These are phyloP conservation scores for Flaveria trinervia DNA, from an alignment of 129 eudicot genomes.

Conservation along the genomic window DNA sequence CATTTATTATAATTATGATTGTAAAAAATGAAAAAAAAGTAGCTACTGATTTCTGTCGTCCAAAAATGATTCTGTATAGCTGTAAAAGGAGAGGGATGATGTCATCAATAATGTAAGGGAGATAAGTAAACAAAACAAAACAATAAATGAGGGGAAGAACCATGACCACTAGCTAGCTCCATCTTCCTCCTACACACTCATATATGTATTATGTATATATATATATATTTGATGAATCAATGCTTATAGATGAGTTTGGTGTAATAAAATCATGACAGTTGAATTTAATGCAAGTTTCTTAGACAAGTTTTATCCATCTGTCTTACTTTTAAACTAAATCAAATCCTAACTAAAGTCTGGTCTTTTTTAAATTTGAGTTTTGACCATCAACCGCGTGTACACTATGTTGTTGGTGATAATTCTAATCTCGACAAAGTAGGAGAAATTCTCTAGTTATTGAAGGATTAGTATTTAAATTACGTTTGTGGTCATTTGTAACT, in stretches of 20 bases:
- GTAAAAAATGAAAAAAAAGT: neutral
- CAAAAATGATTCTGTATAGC: conserved; percentile 24
- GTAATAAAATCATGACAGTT: conserved; percentile 16
- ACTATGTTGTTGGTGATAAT: too few species aligned
- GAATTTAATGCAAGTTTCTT: conserved; percentile 13
- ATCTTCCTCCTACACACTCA: conserved; percentile 37
- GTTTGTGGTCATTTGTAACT: too few species aligned
- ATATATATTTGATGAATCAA: conserved; percentile 17
- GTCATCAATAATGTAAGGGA: conserved; percentile 33
- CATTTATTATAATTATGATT: neutral
- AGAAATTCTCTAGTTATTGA: too few species aligned
- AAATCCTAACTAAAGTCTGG: too few species aligned
- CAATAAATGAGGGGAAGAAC: conserved; percentile 36
- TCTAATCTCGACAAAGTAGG: too few species aligned
- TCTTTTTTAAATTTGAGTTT: too few species aligned
- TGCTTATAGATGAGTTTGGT: conserved; percentile 35
- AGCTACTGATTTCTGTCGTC: neutral
- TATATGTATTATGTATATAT: neutral
- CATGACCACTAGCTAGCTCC: conserved; percentile 32
- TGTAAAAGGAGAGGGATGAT: conserved; percentile 37
- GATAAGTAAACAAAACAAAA: conserved; percentile 17
- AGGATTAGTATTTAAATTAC: too few species aligned
- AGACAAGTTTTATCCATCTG: neutral
- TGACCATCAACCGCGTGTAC: too few species aligned
- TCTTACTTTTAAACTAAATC: too few species aligned